Evolutionary conservation across 305 asterid species (phyloP).

Genomic region (Fraxinus sp.): DNA sequence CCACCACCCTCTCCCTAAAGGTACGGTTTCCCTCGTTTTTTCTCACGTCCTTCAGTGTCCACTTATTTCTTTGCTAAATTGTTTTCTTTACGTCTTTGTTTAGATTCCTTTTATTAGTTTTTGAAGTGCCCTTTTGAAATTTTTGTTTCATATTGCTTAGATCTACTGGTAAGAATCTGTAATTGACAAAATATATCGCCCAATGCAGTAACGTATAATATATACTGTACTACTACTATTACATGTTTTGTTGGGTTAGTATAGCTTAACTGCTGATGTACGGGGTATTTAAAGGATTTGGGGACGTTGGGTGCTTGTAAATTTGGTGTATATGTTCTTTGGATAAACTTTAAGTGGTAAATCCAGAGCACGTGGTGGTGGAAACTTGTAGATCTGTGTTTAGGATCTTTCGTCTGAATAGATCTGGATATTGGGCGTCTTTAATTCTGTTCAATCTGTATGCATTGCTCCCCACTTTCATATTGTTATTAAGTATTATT

Average conservation of each 20-base stretch:
- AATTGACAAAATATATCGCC: neutral
- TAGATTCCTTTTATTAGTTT: neutral
- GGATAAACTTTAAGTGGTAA: slow-evolving; percentile 24
- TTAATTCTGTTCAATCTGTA: slow-evolving; percentile 25
- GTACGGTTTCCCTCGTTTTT: slow-evolving; percentile 34
- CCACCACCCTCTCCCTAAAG: slow-evolving; percentile 23
- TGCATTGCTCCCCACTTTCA: slow-evolving; percentile 27
- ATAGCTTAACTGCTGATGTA: neutral
- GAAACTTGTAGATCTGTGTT: slow-evolving; percentile 38
- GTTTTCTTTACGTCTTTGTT: neutral
- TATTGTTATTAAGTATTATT: slow-evolving; percentile 18
- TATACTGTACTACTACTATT: neutral
- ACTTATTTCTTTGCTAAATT: neutral
- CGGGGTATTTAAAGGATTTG: neutral
- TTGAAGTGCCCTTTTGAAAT: slow-evolving; percentile 3
- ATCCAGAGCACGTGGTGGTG: neutral
- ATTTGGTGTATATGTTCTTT: neutral
- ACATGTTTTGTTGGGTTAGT: neutral
- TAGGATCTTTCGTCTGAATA: slow-evolving; percentile 12
- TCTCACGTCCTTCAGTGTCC: neutral
- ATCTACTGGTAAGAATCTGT: slow-evolving; percentile 34
- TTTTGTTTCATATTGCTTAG: slow-evolving; percentile 16
- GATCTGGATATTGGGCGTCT: slow-evolving; percentile 32
- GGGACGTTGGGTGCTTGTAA: slow-evolving; percentile 8
- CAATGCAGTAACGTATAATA: neutral